Evolutionary conservation across 306 rosid genomes (phyloP), one percentile per base, ranked within the genome.

Genomic region (Gastrolobium bilobum): DNA sequence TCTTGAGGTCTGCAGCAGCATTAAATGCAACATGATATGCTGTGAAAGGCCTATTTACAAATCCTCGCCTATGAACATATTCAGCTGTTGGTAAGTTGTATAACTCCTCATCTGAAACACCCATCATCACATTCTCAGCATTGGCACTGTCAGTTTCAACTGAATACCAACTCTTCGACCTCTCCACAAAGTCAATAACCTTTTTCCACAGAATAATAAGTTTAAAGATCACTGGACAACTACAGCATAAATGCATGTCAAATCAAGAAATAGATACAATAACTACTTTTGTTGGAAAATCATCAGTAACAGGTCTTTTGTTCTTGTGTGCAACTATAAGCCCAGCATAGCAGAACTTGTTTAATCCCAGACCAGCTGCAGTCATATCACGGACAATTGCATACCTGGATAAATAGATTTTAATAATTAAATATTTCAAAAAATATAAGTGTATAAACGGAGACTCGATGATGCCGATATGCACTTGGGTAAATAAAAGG

Each of bases 361-460:
- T 91, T 82, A 93, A 84, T 75, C 97, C 99, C 73, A 95, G 93
- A 79, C 99, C 99, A 75, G 98, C 98, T 73, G 99, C 91, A 71
- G 94, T 91, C 98, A 93, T 95, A 86, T 95, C 99, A 59, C 96
- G 97, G 47, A 93, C 93, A 86, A 93, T 90, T 38, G 98, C 90
- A 85, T 87, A 85, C 89, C 98, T 95, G 85, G n/a, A 87, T 65
- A 75, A 80, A 57, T n/a, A 68, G 35, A 39, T 79, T 66, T 56
- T 35, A 82, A 78, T 71, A 56, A 39, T 68, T 50, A 11, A 56
- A 14, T 20, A 33, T 40, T 74, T 46, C 7, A 5, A 78, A 68
- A 52, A 33, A 38, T 2, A 46, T 11, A 60, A 15, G 46, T 26
- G 51, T 13, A 60, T 67, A 44, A 67, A 53, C 40, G 67, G 44